A percentile compares a stretch with the other conserved stretches of the same genome.
phyloP scores from a whole-genome alignment of 31 red algal genomes.

The Porphyra umbilicalis region DNA sequence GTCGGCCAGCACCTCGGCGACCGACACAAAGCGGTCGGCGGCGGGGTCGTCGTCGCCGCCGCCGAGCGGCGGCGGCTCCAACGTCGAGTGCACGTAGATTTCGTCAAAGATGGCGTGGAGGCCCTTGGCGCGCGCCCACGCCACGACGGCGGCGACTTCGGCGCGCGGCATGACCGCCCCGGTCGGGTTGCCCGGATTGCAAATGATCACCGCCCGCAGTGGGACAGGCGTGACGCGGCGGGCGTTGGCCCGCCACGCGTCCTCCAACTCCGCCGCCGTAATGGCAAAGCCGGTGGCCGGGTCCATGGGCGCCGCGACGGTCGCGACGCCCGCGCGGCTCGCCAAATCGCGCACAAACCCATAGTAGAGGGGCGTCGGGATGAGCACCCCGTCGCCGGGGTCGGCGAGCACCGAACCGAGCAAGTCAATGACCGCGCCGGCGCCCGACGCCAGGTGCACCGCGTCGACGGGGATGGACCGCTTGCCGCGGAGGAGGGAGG shows the following conservation, averaged over 20 bases:
- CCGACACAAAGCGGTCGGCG: constrained; percentile 22
- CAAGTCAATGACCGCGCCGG: constrained; percentile 27
- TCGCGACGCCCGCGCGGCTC: constrained; percentile 11
- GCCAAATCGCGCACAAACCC: constrained; percentile 38
- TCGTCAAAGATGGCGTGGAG: constrained; percentile 80
- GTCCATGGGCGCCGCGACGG: constrained; percentile 2
- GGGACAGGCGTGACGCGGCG: not conserved
- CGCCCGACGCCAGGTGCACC: constrained; percentile 14
- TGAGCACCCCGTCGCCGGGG: constrained; percentile 33
- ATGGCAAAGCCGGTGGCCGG: not conserved
- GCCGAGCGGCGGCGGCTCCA: constrained; percentile 2
- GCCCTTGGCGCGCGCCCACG: constrained; percentile 29
- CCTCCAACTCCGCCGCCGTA: constrained; percentile 22
- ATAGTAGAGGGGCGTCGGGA: constrained; percentile 41
- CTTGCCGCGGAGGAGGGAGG: constrained; percentile 5
- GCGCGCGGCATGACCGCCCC: constrained; percentile 35
- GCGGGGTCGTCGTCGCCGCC: not conserved
- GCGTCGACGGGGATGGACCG: constrained; percentile 1
- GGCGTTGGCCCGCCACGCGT: constrained; percentile 3
- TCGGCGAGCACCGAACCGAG: constrained; percentile 29
- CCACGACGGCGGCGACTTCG: constrained; percentile 31
- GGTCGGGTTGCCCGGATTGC: constrained; percentile 68
- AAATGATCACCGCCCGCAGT: constrained; percentile 33
- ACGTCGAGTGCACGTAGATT: constrained; percentile 61
- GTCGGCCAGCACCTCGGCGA: constrained; percentile 50